Evolutionary conservation across 2,329 filamentous ascomycete species (phyloP).

Genomic region (Amylocarpus encephaloides): DNA sequence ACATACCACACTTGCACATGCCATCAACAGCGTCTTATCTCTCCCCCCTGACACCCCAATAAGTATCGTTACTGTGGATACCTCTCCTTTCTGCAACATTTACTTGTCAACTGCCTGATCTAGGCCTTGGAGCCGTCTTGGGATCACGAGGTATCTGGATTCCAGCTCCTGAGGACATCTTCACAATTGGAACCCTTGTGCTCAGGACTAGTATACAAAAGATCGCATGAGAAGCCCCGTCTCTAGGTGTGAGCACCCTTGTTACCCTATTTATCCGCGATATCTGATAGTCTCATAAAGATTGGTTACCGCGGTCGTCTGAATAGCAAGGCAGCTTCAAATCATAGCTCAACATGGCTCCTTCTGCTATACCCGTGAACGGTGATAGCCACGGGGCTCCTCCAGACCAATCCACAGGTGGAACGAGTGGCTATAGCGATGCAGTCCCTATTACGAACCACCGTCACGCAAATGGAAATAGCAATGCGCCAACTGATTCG

Average conservation of each 20-base stretch:
- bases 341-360: conserved; percentile 8
- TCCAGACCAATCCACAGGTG: background rate
- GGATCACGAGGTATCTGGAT: background rate
- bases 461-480: background rate
- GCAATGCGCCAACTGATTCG: background rate
- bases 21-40: background rate
- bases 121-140: background rate
- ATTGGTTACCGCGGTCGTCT: background rate
- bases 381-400: background rate
- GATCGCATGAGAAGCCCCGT: background rate
- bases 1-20: background rate
- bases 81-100: background rate
- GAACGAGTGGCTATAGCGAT: conserved; percentile 1
- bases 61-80: background rate
- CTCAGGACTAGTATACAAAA: conserved; percentile 1
- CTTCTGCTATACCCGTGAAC: conserved; percentile 9
- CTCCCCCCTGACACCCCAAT: too few relatives aligned
- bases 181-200: background rate
- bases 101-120: conserved; percentile 1
- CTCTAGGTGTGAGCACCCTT: background rate
- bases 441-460: background rate
- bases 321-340: background rate
- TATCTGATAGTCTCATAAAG: background rate
- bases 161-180: background rate
- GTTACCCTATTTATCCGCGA: conserved; percentile 2